Base-by-base conservation (phyloP, 306 rosid species). In the Prunus mira region DNA sequence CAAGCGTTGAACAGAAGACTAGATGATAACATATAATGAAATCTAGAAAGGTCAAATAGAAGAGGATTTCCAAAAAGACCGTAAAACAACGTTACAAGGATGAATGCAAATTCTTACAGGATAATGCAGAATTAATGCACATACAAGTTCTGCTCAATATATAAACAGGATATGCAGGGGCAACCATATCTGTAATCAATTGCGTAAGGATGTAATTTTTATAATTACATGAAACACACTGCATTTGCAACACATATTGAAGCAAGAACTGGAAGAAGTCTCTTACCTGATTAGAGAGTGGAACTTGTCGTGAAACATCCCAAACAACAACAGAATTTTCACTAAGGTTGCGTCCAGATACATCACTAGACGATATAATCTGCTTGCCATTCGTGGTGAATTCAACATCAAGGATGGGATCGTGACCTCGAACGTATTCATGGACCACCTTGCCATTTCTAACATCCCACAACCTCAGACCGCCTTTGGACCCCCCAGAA, bases 321-420 rank as follows among this genome's bases (percentile, higher is more conserved):
- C 99, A 96, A 78, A 96, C 89, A 56, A 88, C 87, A 57, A 96
- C 87, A 56, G 97, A 88, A 46, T 91, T 91, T 86, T 92, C 93
- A 67, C 93, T 96, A 67, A 83, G 76, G 80, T 89, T 89, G 79
- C 86, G 84, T 77, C 90, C 82, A 28, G 97, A 84, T 73, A 88
- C 89, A 80, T 92, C 97, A 73, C 97, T 87, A 2, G 98, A 88
- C 66, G 96, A 92, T 69, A 92, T 86, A 79, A 96, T 87, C 71
- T 92, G 91, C 80, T 86, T 91, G 75, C 98, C 91, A 52, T 77
- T 82, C 11, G 41, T 69, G 43, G 80, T 47, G 84, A 96, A 92
- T 83, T 96, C 97, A 38, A 91, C 85, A 91, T 92, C 98, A 66
- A 96, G 91, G 84, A 96, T 75, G 0, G 92, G 89, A 80, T 97